Evolutionary conservation across 305 asterid genomes (phyloP).

Genomic region (Fraxinus paxiana): DNA sequence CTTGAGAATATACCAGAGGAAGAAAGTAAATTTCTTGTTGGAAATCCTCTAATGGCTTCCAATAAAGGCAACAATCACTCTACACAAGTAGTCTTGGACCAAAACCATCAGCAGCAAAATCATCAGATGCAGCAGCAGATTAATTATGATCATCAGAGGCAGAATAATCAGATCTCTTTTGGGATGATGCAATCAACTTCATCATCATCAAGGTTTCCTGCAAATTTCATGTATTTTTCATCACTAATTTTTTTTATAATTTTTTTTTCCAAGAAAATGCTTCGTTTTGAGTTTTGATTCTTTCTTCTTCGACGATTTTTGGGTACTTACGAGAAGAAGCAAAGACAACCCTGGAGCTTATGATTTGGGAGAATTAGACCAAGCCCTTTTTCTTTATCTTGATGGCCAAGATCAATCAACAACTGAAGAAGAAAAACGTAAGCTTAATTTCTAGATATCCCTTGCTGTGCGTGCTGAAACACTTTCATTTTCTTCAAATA

Average conservation of each 20-base stretch:
- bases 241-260: not conserved
- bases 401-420: slow-evolving; percentile 36
- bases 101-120: not conserved
- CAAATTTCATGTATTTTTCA: slow-evolving; percentile 21
- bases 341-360: slow-evolving; percentile 31
- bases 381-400: slow-evolving; percentile 36
- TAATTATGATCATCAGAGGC: not conserved
- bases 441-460: not conserved
- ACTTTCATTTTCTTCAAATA: not conserved
- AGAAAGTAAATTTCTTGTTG: not conserved
- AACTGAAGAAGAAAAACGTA: slow-evolving; percentile 33
- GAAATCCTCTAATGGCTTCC: slow-evolving; percentile 1
- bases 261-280: not conserved
- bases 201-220: slow-evolving; percentile 18
- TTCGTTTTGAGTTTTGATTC: not conserved
- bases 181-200: slow-evolving; percentile 29
- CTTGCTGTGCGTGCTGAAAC: not conserved
- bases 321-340: slow-evolving; percentile 17
- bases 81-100: not conserved
- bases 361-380: slow-evolving; percentile 42
- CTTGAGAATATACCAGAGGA: not conserved
- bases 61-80: not conserved
- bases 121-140: slow-evolving; percentile 6
- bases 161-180: slow-evolving; percentile 25
- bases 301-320: not conserved